Base-by-base conservation (phyloP, 257 asterid genomes). In the Plantago major region DNA sequence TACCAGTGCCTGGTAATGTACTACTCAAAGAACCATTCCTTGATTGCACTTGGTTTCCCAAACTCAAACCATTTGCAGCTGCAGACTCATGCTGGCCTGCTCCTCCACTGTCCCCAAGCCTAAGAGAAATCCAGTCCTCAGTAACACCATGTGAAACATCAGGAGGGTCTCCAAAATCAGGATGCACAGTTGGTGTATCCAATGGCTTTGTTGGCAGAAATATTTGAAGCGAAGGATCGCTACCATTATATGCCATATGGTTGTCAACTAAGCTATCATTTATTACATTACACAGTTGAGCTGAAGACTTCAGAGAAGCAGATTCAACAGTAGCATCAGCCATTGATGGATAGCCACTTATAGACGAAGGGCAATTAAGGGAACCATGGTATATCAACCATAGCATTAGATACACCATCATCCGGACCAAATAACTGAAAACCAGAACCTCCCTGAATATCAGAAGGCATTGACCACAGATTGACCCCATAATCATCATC, bases 131-230 rank as follows among this genome's bases (percentile, higher is more conserved):
- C 96, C 94, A 89, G 73, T 93, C 98, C 70, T 81, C 87, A 9
- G 75, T 72, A 66, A 82, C 60, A 65, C 92, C 91, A 77, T 89
- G 87, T 45, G 93, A 78, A 62, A 68, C 73, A 46, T 85, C 91
- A 30, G 75, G 85, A 61, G 65, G 82, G 66, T 74, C 84, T 73
- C 84, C 68, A 73, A 68, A 33, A 70, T 79, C 92, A 73, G 78
- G 69, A 78, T 81, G 85, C 12, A 58, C 64, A 12, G 73, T 64
- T 46, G 94, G 73, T 67, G 78, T 69, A 72, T 78, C 86, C 46
- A 94, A 79, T 15, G 95, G 89, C 80, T 82, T 83, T 13, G 99
- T 75, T 45, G 99, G 92, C 60, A 93, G 92, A 83, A 89, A 93
- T 83, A 89, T 80, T 67, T 93, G 96, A 66, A 89, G 96, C 0